Evolutionary conservation across 805 yeast species (phyloP).

Genomic region (Alloascoidea africana): DNA sequence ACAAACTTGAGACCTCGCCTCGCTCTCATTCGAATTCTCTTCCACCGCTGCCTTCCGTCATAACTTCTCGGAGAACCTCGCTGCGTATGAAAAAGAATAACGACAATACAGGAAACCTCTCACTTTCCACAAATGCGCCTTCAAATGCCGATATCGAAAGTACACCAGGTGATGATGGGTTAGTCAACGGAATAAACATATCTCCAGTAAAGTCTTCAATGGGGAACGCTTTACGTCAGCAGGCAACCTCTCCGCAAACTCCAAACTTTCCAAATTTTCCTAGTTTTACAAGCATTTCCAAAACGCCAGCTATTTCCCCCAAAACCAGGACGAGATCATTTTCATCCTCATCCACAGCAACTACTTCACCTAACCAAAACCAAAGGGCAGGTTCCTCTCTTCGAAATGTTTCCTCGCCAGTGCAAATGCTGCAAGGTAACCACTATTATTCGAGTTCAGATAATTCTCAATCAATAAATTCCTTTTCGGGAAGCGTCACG

Average conservation of each 20-base stretch:
- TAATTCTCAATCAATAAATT: background rate
- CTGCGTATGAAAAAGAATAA: too few species aligned
- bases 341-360: conserved; percentile 1
- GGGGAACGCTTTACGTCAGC: too few species aligned
- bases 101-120: too few species aligned
- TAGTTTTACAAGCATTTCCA: background rate
- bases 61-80: too few species aligned
- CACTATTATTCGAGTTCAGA: background rate
- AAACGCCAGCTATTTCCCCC: background rate
- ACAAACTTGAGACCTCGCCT: too few species aligned
- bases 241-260: background rate
- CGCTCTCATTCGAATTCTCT: too few species aligned
- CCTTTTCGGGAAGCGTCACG: background rate
- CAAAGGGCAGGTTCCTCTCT: background rate
- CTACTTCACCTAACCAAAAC: background rate
- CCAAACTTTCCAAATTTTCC: background rate
- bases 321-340: background rate
- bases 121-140: too few species aligned
- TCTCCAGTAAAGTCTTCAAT: conserved; percentile 1
- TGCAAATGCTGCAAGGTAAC: background rate
- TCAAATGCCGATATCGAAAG: too few species aligned
- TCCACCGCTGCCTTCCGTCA: too few species aligned
- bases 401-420: background rate
- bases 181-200: background rate
- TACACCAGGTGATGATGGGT: too few species aligned